Conservation (phyloP, 2,329 filamentous ascomycete genomes). For the Septoria linicola region DNA sequence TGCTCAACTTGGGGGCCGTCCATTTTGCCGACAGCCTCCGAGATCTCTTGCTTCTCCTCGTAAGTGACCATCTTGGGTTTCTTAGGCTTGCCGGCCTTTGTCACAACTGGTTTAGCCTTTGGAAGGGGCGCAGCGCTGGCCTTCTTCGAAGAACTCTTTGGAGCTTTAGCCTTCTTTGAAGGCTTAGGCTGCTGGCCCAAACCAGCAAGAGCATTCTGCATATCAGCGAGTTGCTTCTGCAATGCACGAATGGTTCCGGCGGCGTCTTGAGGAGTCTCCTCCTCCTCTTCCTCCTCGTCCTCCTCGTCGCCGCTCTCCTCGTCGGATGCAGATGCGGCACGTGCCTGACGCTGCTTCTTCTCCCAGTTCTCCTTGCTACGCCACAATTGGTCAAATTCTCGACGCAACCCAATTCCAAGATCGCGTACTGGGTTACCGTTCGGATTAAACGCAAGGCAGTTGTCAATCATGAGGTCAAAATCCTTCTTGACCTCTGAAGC, state of each 20-base stretch:
- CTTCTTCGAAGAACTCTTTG: slow-evolving; percentile 28
- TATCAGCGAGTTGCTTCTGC: slow-evolving; percentile 61
- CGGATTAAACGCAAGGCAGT: slow-evolving; percentile 93
- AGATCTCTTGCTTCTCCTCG: slow-evolving; percentile 88
- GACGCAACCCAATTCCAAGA: slow-evolving; percentile 70
- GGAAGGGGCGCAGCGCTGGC: slow-evolving; percentile 40
- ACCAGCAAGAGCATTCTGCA: slow-evolving; percentile 44
- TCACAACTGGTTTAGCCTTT: slow-evolving; percentile 35
- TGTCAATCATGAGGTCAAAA: slow-evolving; percentile 77
- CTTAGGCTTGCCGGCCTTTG: slow-evolving; percentile 50
- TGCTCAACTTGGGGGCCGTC: slow-evolving; percentile 73
- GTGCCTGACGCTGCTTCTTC: slow-evolving; percentile 68
- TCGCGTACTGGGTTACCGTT: slow-evolving; percentile 70
- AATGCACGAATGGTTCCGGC: slow-evolving; percentile 64
- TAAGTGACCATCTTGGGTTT: slow-evolving; percentile 68
- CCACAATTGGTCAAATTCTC: slow-evolving; percentile 74
- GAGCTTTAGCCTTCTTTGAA: slow-evolving; percentile 44
- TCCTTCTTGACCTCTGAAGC: slow-evolving; percentile 85
- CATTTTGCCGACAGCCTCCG: slow-evolving; percentile 57
- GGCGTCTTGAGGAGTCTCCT: slow-evolving; percentile 41
- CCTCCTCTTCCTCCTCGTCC: slow-evolving; percentile 58
- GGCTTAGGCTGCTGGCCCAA: slow-evolving; percentile 48
- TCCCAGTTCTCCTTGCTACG: slow-evolving; percentile 78
- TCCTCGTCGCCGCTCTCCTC: slow-evolving; percentile 69
- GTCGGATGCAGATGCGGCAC: slow-evolving; percentile 64